These are phyloP conservation scores for Lactarius tabidus DNA, from an alignment of 768 basidiomycete genomes.

Conservation along the genomic window DNA sequence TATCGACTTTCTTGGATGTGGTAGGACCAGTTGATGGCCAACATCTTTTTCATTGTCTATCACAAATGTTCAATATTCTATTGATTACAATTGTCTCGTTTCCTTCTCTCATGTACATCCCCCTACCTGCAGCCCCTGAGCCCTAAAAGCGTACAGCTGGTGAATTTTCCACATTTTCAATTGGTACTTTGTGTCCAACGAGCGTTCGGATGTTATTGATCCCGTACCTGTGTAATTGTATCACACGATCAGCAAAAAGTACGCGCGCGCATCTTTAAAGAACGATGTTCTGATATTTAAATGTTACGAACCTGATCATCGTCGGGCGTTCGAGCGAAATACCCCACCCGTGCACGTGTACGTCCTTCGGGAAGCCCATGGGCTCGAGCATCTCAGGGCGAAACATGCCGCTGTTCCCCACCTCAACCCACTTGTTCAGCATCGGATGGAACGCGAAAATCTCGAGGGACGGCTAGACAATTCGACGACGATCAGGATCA, in stretches of 20 bases:
- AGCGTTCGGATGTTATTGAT: constrained; percentile 96
- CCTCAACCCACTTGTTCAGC: constrained; percentile 93
- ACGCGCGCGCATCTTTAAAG: neutral
- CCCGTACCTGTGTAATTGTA: constrained; percentile 55
- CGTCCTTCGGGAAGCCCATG: constrained; percentile 96
- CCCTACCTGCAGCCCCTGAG: neutral
- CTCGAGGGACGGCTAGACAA: constrained; percentile 80
- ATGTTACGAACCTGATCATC: constrained; percentile 92
- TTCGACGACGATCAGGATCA: constrained; percentile 9
- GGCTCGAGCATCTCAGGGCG: constrained; percentile 98
- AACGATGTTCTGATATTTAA: neutral
- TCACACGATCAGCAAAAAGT: neutral
- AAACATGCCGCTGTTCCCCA: constrained; percentile 99
- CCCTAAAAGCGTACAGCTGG: constrained; percentile 84
- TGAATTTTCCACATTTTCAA: constrained; percentile 84
- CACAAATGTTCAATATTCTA: too few relatives aligned
- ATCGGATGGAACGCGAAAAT: constrained; percentile 98
- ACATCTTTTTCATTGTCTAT: too few relatives aligned
- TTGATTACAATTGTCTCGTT: too few relatives aligned
- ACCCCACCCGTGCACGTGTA: constrained; percentile 97
- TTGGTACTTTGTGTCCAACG: constrained; percentile 94
- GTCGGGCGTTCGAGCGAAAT: constrained; percentile 92
- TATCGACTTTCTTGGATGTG: too few relatives aligned
- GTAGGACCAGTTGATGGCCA: too few relatives aligned
- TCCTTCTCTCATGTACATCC: too few relatives aligned